phyloP scores from a whole-genome alignment of 345 rosid species.

The Boechera stricta region DNA sequence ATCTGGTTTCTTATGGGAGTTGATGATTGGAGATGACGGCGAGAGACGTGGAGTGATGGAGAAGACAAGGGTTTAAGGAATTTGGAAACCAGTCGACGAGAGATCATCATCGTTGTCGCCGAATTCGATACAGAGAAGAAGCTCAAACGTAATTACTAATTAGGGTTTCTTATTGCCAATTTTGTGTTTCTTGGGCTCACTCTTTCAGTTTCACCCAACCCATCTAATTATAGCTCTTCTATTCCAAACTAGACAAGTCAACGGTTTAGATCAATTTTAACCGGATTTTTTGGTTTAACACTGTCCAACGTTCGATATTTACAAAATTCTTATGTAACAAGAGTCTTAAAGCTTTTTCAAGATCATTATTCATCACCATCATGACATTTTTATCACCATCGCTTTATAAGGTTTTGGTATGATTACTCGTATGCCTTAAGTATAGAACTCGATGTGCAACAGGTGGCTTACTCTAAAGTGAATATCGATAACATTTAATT shows the following conservation, averaged over 20 bases:
- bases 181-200: not conserved
- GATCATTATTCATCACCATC: too few relatives aligned
- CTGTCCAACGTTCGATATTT: not conserved
- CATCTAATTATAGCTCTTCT: not conserved
- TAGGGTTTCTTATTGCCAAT: conserved; percentile 26
- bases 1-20: conserved; percentile 36
- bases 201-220: not conserved
- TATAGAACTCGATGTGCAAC: conserved; percentile 4
- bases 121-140: conserved; percentile 15
- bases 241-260: not conserved
- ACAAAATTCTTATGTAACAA: not conserved
- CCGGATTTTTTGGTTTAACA: not conserved
- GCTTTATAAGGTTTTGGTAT: too few relatives aligned
- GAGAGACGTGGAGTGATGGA: conserved; percentile 65
- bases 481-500: not conserved
- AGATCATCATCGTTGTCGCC: conserved; percentile 36
- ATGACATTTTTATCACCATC: too few relatives aligned
- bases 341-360: too few relatives aligned
- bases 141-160: not conserved
- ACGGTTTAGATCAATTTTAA: not conserved
- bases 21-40: conserved; percentile 66
- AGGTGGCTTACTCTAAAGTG: conserved; percentile 16
- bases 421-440: too few relatives aligned
- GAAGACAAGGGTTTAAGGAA: conserved; percentile 39
- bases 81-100: conserved; percentile 44